Evolutionary conservation across 495 filamentous ascomycete species (phyloP).

Genomic region (Penicillium mononematosum): DNA sequence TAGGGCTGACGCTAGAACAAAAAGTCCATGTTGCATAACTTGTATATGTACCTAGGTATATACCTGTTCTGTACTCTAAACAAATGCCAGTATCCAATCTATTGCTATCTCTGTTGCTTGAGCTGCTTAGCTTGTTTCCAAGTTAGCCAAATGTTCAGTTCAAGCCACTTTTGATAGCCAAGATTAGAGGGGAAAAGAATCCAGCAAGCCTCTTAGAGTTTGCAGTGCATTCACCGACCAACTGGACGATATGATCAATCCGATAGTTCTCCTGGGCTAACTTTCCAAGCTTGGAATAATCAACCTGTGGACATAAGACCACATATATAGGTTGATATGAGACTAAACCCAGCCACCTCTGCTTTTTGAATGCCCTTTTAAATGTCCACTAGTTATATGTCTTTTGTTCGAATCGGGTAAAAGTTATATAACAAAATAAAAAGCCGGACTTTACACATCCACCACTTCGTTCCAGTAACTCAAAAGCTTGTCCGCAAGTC

Average conservation of each 20-base stretch:
- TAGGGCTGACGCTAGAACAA: constrained; percentile 28
- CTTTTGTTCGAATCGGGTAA: too few relatives aligned
- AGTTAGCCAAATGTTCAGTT: not conserved
- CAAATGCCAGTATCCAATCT: not conserved
- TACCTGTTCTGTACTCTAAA: not conserved
- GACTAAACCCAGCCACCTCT: too few relatives aligned
- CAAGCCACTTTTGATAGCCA: not conserved
- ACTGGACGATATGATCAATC: not conserved
- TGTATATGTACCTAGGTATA: too few relatives aligned
- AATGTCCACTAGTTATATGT: too few relatives aligned
- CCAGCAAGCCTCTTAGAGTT: not conserved
- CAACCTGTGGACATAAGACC: too few relatives aligned
- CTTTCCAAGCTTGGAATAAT: too few relatives aligned
- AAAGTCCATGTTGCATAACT: constrained; percentile 18
- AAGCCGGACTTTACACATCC: too few relatives aligned
- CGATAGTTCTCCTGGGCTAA: too few relatives aligned
- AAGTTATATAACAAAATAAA: too few relatives aligned
- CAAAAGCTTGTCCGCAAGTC: not conserved
- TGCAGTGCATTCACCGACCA: not conserved
- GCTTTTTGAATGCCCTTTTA: too few relatives aligned
- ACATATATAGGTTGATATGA: too few relatives aligned
- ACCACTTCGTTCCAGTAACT: too few relatives aligned
- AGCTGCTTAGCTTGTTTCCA: not conserved
- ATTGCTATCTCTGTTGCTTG: not conserved
- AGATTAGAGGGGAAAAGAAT: not conserved